These are phyloP conservation scores for Lichtheimia corymbifera DNA, from an alignment of 371 early-diverging fungal species.

Conservation along the genomic window DNA sequence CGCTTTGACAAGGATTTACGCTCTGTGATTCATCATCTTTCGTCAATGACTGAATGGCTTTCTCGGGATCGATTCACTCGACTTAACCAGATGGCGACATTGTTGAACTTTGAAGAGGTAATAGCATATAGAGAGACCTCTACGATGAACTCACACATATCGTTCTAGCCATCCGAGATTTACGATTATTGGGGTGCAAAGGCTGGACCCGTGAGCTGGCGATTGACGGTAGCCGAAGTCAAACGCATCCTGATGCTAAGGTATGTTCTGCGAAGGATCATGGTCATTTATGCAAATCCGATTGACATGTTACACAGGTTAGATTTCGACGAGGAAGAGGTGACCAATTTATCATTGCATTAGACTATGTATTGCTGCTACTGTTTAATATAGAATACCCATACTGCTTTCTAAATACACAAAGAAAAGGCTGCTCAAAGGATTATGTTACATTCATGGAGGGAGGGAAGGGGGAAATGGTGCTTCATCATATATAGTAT, in stretches of 20 bases:
- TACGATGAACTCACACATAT: not conserved
- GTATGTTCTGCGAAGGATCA: conserved; percentile 14
- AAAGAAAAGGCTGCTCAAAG: no score
- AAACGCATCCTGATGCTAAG: conserved; percentile 58
- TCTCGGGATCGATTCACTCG: conserved; percentile 77
- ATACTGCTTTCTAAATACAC: no score
- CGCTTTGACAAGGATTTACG: conserved; percentile 91
- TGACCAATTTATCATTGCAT: conserved; percentile 36
- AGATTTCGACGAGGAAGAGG: conserved; percentile 52
- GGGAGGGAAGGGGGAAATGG: no score
- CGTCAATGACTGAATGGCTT: conserved; percentile 62
- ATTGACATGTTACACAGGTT: conserved; percentile 25
- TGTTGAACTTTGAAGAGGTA: conserved; percentile 79
- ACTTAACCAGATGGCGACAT: conserved; percentile 77
- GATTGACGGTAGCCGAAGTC: conserved; percentile 57
- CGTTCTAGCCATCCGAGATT: conserved; percentile 61
- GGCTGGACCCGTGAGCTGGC: conserved; percentile 37
- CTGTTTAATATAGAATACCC: no score
- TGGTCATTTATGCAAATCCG: not conserved
- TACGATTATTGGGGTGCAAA: conserved; percentile 71
- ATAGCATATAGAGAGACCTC: not conserved
- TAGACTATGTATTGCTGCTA: not conserved
- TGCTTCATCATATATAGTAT: no score
- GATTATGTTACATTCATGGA: no score
- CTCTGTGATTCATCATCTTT: conserved; percentile 68